These are phyloP conservation scores for Chalciporus chontae DNA, from an alignment of 768 basidiomycete species.

Conservation along the genomic window DNA sequence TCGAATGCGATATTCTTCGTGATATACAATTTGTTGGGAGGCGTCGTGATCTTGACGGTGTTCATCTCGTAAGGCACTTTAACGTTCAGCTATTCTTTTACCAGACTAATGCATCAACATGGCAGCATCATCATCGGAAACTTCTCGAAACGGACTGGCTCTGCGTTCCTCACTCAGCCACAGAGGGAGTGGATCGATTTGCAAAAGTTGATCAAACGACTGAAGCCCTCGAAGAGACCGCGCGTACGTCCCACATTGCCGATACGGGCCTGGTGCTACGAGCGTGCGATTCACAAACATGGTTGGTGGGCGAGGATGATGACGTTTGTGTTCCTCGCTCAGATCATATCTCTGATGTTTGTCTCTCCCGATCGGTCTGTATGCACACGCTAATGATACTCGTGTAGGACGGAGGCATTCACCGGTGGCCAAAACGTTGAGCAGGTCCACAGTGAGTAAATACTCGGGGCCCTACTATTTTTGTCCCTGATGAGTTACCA, in stretches of 20 bases:
- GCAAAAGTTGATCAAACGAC: constrained; percentile 81
- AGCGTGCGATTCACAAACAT: constrained; percentile 86
- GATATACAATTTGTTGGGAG: constrained; percentile 88
- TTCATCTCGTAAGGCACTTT: constrained; percentile 71
- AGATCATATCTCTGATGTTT: constrained; percentile 81
- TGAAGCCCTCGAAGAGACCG: constrained; percentile 83
- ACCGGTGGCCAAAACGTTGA: constrained; percentile 47
- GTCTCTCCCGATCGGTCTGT: constrained; percentile 24
- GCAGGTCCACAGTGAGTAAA: constrained; percentile 53
- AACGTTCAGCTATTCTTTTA: not conserved
- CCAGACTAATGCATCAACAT: constrained; percentile 14
- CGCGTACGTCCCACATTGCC: constrained; percentile 48
- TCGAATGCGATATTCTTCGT: constrained; percentile 89
- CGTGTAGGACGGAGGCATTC: constrained; percentile 75
- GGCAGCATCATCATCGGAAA: constrained; percentile 96
- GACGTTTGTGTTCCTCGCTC: constrained; percentile 74
- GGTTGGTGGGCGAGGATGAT: constrained; percentile 88
- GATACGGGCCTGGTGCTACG: constrained; percentile 83
- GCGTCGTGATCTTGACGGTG: constrained; percentile 82
- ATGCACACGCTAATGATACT: not conserved
- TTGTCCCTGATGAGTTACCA: constrained; percentile 29
- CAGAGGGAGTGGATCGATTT: constrained; percentile 95
- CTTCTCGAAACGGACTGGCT: constrained; percentile 83
- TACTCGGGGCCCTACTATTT: constrained; percentile 1
- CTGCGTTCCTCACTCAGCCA: constrained; percentile 78